phyloP scores from a whole-genome alignment of 805 yeast species.

The Lipomyces orientalis region DNA sequence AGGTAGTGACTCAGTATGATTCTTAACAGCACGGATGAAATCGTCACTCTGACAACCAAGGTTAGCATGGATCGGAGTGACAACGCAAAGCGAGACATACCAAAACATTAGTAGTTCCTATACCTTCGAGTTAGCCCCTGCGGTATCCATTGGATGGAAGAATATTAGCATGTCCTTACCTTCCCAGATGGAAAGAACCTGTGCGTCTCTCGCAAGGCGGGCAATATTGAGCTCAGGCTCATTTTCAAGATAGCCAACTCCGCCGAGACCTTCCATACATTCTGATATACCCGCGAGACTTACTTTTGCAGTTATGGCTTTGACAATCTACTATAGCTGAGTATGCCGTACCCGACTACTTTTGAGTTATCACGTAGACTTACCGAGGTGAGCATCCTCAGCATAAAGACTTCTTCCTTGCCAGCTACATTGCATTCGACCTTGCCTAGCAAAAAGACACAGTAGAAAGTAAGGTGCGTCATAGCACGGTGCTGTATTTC shows the following conservation, averaged over 20 bases:
- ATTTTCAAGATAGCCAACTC: constrained; percentile 45
- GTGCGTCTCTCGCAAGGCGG: constrained; percentile 42
- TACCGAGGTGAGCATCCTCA: constrained; percentile 42
- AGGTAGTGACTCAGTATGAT: not conserved
- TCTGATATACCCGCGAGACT: constrained; percentile 42
- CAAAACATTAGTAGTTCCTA: constrained; percentile 44
- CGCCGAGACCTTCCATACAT: constrained; percentile 47
- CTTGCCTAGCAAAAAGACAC: constrained; percentile 40
- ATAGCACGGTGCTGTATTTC: constrained; percentile 39
- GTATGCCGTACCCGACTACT: too few species aligned
- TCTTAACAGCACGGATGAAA: constrained; percentile 32
- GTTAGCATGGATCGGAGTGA: not conserved
- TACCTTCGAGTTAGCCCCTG: not conserved
- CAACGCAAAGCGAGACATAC: constrained; percentile 1
- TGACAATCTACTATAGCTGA: constrained; percentile 25
- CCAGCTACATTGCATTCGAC: constrained; percentile 34
- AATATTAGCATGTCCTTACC: constrained; percentile 29
- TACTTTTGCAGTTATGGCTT: constrained; percentile 40
- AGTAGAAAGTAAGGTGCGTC: constrained; percentile 39
- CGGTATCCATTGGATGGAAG: too few species aligned
- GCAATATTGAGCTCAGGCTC: constrained; percentile 44
- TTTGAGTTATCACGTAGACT: not conserved
- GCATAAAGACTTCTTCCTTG: constrained; percentile 35
- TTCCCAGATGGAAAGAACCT: constrained; percentile 46
- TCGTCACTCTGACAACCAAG: constrained; percentile 37